Evolutionary conservation across 2,329 filamentous ascomycete species (phyloP), one percentile per base, ranked within the genome.

Genomic region (Phyllosticta citrichinensis): DNA sequence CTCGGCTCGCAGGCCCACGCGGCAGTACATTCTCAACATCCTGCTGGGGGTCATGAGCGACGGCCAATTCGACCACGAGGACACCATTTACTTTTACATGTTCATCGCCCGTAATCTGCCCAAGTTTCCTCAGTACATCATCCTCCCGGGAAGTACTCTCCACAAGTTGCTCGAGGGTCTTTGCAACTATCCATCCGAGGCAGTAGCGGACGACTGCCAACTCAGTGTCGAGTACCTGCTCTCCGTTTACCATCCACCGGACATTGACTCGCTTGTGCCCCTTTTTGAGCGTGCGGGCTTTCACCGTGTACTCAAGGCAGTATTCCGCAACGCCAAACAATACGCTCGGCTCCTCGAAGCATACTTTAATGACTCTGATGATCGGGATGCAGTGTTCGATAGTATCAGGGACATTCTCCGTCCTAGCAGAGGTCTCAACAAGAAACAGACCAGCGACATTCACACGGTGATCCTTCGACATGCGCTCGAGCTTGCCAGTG

Each of bases 81-180:
- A 97, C 69, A 92, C 89, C 12, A 89, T 99, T 61, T 99, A 96
- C 73, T 82, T 99, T 53, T 91, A 99, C 74, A 99, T 99, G 91
- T 99, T 99, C 70, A 88, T 99, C 70, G 93, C 94, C 19, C 86
- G 94, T 61, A 99, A 96, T 70, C 77, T 99, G 56, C 90, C 95
- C 3, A 99, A 99, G 72, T 99, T 96, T 69, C 91, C 92, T 0
- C 93, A 97, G 71, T 97, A 97, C 69, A 86, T 99, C 57, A 82
- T 97, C 11, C 84, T 99, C 55, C 89, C 93, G 0, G 94, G 92
- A 19, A 91, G 89, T 2, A 88, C 89, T 1, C 80, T 99, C 0
- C 89, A 91, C 62, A 86, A 86, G 62, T 87, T 97, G 10, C 80
- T 99, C 25, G 80, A 84, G 47, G 88, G 91, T 2, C 80, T 99